Conservation (phyloP, 164 flowering plant species). For the Cinnamomum chago region DNA sequence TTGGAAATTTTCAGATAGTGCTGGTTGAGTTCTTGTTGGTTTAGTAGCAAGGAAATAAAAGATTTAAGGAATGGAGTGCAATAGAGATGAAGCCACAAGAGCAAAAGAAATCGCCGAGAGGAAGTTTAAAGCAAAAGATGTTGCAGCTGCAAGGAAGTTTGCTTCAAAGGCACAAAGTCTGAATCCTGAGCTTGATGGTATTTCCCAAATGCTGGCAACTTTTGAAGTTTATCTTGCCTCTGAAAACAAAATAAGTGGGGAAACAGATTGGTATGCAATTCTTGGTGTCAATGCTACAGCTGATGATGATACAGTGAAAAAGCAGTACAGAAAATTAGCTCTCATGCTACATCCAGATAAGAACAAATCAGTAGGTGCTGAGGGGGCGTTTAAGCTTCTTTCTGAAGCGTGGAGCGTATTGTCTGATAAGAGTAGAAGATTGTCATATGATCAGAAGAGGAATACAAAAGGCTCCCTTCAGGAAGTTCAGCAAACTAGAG, state of each 20-base stretch:
- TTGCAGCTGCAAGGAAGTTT: slow-evolving; percentile 64
- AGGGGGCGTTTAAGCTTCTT: slow-evolving; percentile 82
- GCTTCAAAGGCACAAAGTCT: slow-evolving; percentile 70
- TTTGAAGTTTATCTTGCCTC: slow-evolving; percentile 62
- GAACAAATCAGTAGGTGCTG: slow-evolving; percentile 86
- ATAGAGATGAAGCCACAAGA: slow-evolving; percentile 70
- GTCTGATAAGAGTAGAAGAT: slow-evolving; percentile 66
- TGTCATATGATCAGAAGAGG: slow-evolving; percentile 58
- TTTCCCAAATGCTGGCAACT: slow-evolving; percentile 62
- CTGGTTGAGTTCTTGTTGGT: slow-evolving; percentile 18
- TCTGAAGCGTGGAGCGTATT: slow-evolving; percentile 89
- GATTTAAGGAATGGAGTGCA: slow-evolving; percentile 62
- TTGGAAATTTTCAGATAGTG: slow-evolving; percentile 11
- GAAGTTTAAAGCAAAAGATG: slow-evolving; percentile 52
- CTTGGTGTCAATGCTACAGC: slow-evolving; percentile 65
- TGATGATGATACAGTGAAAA: slow-evolving; percentile 69
- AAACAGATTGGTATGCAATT: slow-evolving; percentile 75
- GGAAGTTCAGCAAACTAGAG: slow-evolving; percentile 33
- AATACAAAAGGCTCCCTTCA: slow-evolving; percentile 23
- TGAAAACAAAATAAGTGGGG: slow-evolving; percentile 59
- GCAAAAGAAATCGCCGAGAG: slow-evolving; percentile 75
- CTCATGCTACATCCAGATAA: slow-evolving; percentile 93
- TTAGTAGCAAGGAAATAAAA: background rate
- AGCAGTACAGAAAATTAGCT: slow-evolving; percentile 76
- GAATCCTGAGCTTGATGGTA: slow-evolving; percentile 67